Percentiles rank a stretch among this genome's conserved stretches.
These are phyloP conservation scores for Panicum virgatum DNA, from an alignment of 202 grass and related monocot species.

Conservation along the genomic window DNA sequence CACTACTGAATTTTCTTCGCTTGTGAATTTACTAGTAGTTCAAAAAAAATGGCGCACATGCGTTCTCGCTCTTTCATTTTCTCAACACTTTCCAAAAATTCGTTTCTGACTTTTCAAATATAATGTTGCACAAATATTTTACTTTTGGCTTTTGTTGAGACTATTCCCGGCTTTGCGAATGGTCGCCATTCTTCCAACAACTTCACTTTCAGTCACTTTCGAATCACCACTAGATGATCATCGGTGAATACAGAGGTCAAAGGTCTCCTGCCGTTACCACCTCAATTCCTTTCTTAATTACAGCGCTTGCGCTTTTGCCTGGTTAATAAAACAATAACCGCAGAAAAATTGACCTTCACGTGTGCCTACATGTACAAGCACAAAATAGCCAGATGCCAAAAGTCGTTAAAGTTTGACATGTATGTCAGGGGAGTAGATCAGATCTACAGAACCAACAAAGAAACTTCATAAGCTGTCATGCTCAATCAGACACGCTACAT, in stretches of 20 bases:
- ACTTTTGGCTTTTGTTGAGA: conserved; percentile 5
- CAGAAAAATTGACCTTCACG: conserved; percentile 14
- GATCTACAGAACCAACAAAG: conserved; percentile 45
- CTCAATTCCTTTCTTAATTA: background rate
- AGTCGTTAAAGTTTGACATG: conserved; percentile 30
- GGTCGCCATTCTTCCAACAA: conserved; percentile 32
- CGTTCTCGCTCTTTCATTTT: background rate
- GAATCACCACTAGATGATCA: background rate
- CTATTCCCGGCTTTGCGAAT: background rate
- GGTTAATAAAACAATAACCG: background rate
- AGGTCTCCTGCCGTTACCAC: background rate
- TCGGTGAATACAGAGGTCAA: conserved; percentile 21
- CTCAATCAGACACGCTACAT: conserved; percentile 22
- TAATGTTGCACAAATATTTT: too few relatives aligned
- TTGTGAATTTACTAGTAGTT: background rate
- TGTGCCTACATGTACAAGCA: conserved; percentile 1
- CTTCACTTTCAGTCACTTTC: conserved; percentile 3
- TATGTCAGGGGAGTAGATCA: conserved; percentile 12
- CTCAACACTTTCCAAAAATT: background rate
- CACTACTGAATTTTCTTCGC: background rate
- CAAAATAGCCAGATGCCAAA: conserved; percentile 5
- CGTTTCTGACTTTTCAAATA: background rate
- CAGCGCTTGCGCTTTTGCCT: background rate
- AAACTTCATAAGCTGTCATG: conserved; percentile 44
- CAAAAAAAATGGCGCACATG: too few relatives aligned